Conservation (phyloP, 2,329 filamentous ascomycete species). For the Xenoacremonium recifei region DNA sequence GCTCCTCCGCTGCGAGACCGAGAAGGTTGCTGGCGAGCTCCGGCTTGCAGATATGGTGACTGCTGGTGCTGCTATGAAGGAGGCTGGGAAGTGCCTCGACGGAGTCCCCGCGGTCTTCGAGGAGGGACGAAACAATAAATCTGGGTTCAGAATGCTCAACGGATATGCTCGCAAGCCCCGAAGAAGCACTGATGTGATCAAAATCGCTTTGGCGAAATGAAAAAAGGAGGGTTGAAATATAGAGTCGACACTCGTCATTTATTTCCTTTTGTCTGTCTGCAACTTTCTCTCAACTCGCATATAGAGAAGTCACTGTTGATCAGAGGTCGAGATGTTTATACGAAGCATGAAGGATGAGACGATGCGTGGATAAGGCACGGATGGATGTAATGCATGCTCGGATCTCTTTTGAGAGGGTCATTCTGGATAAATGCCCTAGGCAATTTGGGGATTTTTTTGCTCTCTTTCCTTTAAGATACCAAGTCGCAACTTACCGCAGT, state of each 20-base stretch:
- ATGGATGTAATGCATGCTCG: too few relatives aligned
- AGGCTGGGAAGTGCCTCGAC: slow-evolving; percentile 59
- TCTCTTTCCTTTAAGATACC: too few relatives aligned
- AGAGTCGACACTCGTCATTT: slow-evolving; percentile 9
- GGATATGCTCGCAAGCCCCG: slow-evolving; percentile 64
- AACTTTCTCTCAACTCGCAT: slow-evolving; percentile 10
- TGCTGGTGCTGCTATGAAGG: slow-evolving; percentile 48
- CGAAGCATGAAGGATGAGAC: slow-evolving; percentile 12
- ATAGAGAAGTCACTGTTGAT: slow-evolving; percentile 13
- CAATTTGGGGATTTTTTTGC: too few relatives aligned
- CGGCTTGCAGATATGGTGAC: slow-evolving; percentile 53
- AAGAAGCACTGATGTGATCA: slow-evolving; percentile 36
- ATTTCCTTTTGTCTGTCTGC: slow-evolving; percentile 22
- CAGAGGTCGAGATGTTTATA: slow-evolving; percentile 5
- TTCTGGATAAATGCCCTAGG: too few relatives aligned
- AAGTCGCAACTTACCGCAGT: too few relatives aligned
- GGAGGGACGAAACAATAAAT: slow-evolving; percentile 58
- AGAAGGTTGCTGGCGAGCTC: slow-evolving; percentile 70
- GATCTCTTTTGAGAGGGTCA: too few relatives aligned
- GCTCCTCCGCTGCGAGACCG: slow-evolving; percentile 83
- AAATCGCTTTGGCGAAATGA: slow-evolving; percentile 32
- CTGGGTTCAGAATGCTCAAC: slow-evolving; percentile 60
- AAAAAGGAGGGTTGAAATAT: background rate
- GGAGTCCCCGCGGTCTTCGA: slow-evolving; percentile 61
- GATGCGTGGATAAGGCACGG: slow-evolving; percentile 22